phyloP scores from a whole-genome alignment of 139 green algal species.

The Deuterostichococcus epilithicus region DNA sequence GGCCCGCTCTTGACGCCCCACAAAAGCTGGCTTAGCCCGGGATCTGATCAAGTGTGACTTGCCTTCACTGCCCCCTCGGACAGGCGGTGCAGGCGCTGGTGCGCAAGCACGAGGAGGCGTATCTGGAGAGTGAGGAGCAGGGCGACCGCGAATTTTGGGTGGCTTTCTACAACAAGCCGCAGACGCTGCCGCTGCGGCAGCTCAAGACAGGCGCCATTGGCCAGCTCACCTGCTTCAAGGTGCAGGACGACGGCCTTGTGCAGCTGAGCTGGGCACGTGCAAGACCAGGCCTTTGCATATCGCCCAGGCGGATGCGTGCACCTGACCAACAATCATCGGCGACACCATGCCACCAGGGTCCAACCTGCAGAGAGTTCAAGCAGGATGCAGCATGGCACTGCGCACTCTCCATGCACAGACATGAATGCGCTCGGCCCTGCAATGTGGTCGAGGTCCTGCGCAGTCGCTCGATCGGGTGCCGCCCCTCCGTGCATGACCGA shows the following conservation, averaged over 20 bases:
- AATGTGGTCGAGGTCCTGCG: constrained; percentile 3
- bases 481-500: constrained; percentile 49
- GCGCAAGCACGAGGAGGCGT: constrained; percentile 52
- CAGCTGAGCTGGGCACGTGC: not conserved
- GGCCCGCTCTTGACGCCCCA: too few species aligned
- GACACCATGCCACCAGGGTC: not conserved
- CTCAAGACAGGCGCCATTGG: constrained; percentile 42
- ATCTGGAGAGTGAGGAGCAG: constrained; percentile 44
- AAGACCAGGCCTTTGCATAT: not conserved
- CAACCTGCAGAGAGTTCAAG: not conserved
- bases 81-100: constrained; percentile 71
- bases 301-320: not conserved
- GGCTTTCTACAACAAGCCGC: constrained; percentile 68
- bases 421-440: not conserved
- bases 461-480: constrained; percentile 34
- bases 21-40: too few species aligned
- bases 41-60: not conserved
- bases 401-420: not conserved
- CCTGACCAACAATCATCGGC: not conserved
- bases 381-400: not conserved
- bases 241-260: not conserved
- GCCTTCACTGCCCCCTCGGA: not conserved
- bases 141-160: constrained; percentile 84
- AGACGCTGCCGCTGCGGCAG: constrained; percentile 48
- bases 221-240: constrained; percentile 48